Conservation (phyloP, 805 yeast species). For the Wickerhamomyces kurtzmanii region DNA sequence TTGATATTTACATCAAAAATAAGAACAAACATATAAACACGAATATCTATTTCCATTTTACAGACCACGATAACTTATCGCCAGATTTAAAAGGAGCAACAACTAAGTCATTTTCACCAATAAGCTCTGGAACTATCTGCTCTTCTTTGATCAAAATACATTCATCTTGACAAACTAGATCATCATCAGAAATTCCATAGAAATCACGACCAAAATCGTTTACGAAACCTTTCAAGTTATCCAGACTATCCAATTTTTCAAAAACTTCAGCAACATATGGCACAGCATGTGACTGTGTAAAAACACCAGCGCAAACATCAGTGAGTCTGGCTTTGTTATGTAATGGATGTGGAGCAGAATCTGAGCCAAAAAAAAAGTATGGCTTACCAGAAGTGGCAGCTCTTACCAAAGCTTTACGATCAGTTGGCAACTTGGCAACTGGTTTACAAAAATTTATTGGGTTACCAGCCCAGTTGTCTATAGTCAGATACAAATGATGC, state of each 20-base stretch:
- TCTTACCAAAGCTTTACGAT: conserved; percentile 65
- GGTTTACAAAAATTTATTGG: conserved; percentile 96
- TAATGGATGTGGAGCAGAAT: conserved; percentile 94
- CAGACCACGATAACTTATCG: conserved; percentile 57
- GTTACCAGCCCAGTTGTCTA: conserved; percentile 95
- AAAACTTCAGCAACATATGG: conserved; percentile 84
- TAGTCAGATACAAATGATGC: conserved; percentile 81
- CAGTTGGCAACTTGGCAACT: conserved; percentile 88
- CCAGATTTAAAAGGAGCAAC: conserved; percentile 89
- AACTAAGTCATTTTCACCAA: conserved; percentile 33
- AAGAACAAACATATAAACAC: background rate
- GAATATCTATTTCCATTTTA: conserved; percentile 49
- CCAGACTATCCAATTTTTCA: conserved; percentile 53
- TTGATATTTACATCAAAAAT: background rate
- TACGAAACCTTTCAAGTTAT: conserved; percentile 65
- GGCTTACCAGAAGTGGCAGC: conserved; percentile 93
- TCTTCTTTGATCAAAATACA: conserved; percentile 46
- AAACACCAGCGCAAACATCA: conserved; percentile 98
- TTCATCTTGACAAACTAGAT: conserved; percentile 34
- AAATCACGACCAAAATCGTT: conserved; percentile 63
- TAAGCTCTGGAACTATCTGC: conserved; percentile 47
- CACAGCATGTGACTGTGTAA: conserved; percentile 76
- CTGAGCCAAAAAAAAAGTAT: conserved; percentile 93
- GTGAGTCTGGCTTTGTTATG: conserved; percentile 64
- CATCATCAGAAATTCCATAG: conserved; percentile 44